Evolutionary conservation across 1,284 basidiomycete species (phyloP).

Genomic region (Sanguinoderma infundibulare): DNA sequence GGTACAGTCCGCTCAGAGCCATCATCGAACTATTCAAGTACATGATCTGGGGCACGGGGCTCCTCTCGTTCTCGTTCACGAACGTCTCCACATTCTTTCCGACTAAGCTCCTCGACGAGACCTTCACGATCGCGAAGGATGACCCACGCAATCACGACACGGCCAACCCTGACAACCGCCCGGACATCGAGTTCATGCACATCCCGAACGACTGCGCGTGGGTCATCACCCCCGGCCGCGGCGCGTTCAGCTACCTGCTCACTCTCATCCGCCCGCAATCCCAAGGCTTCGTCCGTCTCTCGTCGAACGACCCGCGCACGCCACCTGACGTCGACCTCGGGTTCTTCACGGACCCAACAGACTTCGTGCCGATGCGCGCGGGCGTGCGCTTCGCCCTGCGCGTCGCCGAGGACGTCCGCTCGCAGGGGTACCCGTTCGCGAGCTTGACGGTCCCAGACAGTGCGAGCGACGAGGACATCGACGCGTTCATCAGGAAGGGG

Average conservation of each 20-base stretch:
- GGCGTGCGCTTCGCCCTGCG: constrained; percentile 31
- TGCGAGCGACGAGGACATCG: constrained; percentile 29
- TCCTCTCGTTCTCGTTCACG: constrained; percentile 35
- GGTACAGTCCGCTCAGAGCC: constrained; percentile 23
- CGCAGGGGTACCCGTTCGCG: constrained; percentile 36
- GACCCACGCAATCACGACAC: constrained; percentile 24
- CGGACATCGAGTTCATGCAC: constrained; percentile 43
- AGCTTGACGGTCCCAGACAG: constrained; percentile 34
- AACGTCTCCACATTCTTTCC: constrained; percentile 34
- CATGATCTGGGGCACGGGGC: constrained; percentile 34
- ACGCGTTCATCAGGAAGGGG: constrained; percentile 21
- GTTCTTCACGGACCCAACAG: constrained; percentile 31
- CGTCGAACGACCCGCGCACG: constrained; percentile 36
- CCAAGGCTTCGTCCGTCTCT: constrained; percentile 37
- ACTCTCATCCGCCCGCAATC: constrained; percentile 38
- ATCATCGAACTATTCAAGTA: constrained; percentile 36
- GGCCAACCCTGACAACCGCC: constrained; percentile 29
- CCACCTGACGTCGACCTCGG: constrained; percentile 36
- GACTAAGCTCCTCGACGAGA: constrained; percentile 30
- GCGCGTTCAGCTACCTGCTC: constrained; percentile 34
- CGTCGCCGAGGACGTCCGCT: constrained; percentile 35
- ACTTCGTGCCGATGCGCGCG: constrained; percentile 30
- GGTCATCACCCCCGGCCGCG: constrained; percentile 24
- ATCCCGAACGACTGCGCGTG: constrained; percentile 24
- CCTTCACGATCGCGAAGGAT: constrained; percentile 1